These are phyloP conservation scores for Olyra latifolia DNA, from an alignment of 176 grass and related monocot species.

Conservation along the genomic window DNA sequence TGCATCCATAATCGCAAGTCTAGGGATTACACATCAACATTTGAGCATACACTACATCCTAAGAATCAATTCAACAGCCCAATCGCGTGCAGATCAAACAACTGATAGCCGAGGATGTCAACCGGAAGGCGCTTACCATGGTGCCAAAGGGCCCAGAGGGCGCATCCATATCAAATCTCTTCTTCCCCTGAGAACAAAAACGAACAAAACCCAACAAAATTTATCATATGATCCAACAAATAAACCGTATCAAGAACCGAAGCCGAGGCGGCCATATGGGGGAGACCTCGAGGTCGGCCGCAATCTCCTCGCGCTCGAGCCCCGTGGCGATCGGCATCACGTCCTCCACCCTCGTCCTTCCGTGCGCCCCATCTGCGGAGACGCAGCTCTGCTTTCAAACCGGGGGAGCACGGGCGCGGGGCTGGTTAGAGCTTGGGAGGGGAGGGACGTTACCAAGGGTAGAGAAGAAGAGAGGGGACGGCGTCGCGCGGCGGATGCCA, in stretches of 20 bases:
- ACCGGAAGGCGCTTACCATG: constrained; percentile 37
- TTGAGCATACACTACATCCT: neutral
- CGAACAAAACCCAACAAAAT: constrained; percentile 17
- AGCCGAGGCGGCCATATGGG: neutral
- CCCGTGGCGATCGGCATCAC: constrained; percentile 76
- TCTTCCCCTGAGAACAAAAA: constrained; percentile 47
- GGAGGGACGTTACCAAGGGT: constrained; percentile 33
- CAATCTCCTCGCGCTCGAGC: constrained; percentile 68
- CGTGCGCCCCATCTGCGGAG: constrained; percentile 12
- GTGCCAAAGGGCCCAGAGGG: constrained; percentile 70
- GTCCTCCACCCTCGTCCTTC: constrained; percentile 53
- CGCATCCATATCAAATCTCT: constrained; percentile 76
- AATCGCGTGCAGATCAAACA: neutral
- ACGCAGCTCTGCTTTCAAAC: constrained; percentile 18
- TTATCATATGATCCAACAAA: neutral
- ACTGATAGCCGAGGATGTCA: neutral
- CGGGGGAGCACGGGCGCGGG: too few relatives aligned
- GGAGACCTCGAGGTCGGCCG: constrained; percentile 56
- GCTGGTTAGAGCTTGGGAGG: neutral
- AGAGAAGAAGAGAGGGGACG: constrained; percentile 34
- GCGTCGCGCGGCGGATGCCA: neutral
- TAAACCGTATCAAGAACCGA: neutral
- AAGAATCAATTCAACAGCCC: neutral
- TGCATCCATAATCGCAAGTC: neutral
- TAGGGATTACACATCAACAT: constrained; percentile 1